Evolutionary conservation across 768 basidiomycete genomes (phyloP).

Genomic region (Hericium alpestre): DNA sequence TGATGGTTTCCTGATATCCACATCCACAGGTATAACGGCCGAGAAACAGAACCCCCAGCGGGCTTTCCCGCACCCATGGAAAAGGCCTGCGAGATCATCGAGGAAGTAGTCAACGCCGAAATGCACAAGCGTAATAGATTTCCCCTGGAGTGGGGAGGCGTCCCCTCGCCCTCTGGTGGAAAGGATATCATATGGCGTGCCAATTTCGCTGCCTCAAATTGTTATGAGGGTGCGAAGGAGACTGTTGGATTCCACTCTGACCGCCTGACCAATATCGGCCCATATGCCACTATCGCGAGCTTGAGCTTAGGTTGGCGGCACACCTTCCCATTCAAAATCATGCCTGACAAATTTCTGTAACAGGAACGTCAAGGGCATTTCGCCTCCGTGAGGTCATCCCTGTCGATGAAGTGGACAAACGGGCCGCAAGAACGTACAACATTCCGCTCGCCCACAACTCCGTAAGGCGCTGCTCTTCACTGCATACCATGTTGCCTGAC

Average conservation of each 20-base stretch:
- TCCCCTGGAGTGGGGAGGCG: conserved; percentile 55
- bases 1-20: neutral
- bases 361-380: conserved; percentile 57
- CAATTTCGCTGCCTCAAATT: conserved; percentile 79
- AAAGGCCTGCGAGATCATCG: conserved; percentile 62
- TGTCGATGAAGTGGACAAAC: conserved; percentile 40
- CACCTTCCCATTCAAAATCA: neutral
- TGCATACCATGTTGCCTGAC: neutral
- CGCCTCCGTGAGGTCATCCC: conserved; percentile 72
- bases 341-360: neutral
- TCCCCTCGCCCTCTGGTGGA: conserved; percentile 11
- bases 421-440: conserved; percentile 64
- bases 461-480: conserved; percentile 27
- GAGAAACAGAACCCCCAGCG: conserved; percentile 42
- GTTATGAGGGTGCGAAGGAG: conserved; percentile 74
- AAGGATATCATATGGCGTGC: conserved; percentile 47
- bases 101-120: conserved; percentile 61
- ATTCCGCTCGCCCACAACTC: conserved; percentile 73
- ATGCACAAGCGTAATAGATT: conserved; percentile 50
- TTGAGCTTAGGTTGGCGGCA: conserved; percentile 55
- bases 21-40: conserved; percentile 65
- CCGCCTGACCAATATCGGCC: conserved; percentile 71
- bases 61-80: conserved; percentile 64
- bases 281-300: conserved; percentile 79
- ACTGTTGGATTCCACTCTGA: conserved; percentile 78